Base-by-base conservation (phyloP, 1,284 basidiomycete genomes). In the Ganoderma meredithae region DNA sequence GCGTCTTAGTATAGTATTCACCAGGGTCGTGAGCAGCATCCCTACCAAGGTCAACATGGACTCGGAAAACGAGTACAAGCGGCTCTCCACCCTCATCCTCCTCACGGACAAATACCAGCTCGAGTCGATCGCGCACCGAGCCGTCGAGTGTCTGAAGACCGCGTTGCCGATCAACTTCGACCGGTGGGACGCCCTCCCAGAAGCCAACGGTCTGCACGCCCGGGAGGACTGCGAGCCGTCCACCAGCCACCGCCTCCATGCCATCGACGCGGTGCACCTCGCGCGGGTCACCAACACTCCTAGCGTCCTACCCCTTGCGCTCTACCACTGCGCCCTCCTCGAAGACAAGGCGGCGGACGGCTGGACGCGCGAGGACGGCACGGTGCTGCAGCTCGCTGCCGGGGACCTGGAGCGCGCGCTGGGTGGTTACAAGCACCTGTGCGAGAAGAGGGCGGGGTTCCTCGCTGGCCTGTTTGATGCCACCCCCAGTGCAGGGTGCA, bases 301-400 rank as follows among this genome's bases (percentile, higher is more conserved):
- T 22, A 19, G 12, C 27, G 64, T 68, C 43, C 56, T 64, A 2
- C 63, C 67, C 9, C 52, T 59, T 43, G 67, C 63, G 3, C 41
- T 61, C 31, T 67, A 67, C 43, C 44, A 31, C 22, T 67, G 61
- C 25, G 55, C 61, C 27, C 19, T 64, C 4, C 56, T 61, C 39
- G 56, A 47, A 12, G 62, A 33, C 7, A 19, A 15, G 4, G 47
- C 61, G 3, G 12, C 43, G 1, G 31, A 67, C 13, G 62, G 58
- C 3, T 60, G 53, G 60, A 39, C 39, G 17, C 6, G 36, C 31
- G 36, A 40, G 9, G 56, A 33, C 19, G 33, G 55, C 31, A 56
- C 5, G 22, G 52, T 55, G 13, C 25, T 15, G 9, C 47, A 9
- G 52, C n/a, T 60, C 10, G 1, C n/a, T 9, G 3, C 36, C 8